phyloP scores from a whole-genome alignment of 1,284 basidiomycete genomes.

The Tausonia pullulans region DNA sequence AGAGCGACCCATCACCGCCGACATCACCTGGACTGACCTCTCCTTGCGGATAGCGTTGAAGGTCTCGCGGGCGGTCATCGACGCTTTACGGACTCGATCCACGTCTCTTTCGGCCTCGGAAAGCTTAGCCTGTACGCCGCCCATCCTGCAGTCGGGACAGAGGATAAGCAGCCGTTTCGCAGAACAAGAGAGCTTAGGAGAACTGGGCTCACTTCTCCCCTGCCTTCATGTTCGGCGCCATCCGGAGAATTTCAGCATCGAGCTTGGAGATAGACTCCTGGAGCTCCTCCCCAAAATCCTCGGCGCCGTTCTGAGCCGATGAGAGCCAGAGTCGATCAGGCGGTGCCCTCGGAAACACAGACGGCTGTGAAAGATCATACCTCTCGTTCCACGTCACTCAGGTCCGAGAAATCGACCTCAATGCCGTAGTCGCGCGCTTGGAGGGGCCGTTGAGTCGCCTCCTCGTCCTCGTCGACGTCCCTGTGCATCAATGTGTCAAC shows the following conservation, averaged over 20 bases:
- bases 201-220: conserved; percentile 55
- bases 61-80: conserved; percentile 75
- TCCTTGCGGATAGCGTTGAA: conserved; percentile 79
- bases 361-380: conserved; percentile 34
- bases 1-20: background rate
- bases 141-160: conserved; percentile 46
- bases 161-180: background rate
- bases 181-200: background rate
- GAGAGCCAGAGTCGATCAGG: background rate
- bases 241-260: conserved; percentile 73
- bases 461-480: conserved; percentile 78
- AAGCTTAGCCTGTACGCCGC: conserved; percentile 67
- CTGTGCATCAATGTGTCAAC: conserved; percentile 38
- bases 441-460: conserved; percentile 59
- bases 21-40: conserved; percentile 41
- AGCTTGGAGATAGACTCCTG: conserved; percentile 66
- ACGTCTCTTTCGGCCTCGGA: conserved; percentile 45
- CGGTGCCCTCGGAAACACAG: background rate
- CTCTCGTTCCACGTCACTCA: conserved; percentile 74
- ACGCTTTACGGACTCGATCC: conserved; percentile 54
- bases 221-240: conserved; percentile 95
- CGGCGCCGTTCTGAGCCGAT: conserved; percentile 46
- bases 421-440: conserved; percentile 74
- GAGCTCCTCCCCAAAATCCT: conserved; percentile 58
- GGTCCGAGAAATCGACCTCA: conserved; percentile 68